Evolutionary conservation across 345 rosid species (phyloP), one percentile per base, ranked within the genome.

Genomic region (Gossypium stocksii): DNA sequence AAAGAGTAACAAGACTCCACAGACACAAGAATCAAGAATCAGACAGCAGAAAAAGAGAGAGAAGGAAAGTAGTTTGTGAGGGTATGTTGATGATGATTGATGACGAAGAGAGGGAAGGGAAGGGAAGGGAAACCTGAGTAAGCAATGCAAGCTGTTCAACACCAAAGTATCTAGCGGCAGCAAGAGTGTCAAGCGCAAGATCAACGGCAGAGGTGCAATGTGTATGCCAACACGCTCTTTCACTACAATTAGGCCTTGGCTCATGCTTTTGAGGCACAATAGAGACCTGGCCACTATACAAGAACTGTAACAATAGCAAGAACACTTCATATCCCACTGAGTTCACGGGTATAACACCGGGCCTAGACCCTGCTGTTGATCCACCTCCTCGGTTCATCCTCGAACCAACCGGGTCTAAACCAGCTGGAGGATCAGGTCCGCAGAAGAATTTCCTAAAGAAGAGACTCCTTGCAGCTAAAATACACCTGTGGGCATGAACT

Each of bases 161-260:
- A 38, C 99, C 99, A 75, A 96, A 96, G 80, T 86, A 91, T 86
- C 98, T 80, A 74, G 99, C 93, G 71, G 99, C 99, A n/a, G 97
- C 88, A 41, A 96, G 97, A 48, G 97, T 96, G 59, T 93, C 99
- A 9, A 96, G 93, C 54, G 98, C 98, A 72, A 96, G 99, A 91
- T 96, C 97, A 68, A 96, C 97, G 81, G 99, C 99, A 14, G 99
- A 93, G 85, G 98, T 83, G 87, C 99, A 96, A 89, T 96, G 97
- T 25, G 97, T 90, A 77, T 96, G 99, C 99, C 99, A 96, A 80
- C 99, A 96, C 1, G 92, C 95, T 80, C 99, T 83, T 72, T 93
- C 99, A 3, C 97, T 93, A 81, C 99, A 96, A 84, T 91, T 90
- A 63, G 94, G 97, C 87, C 98, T 86, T 1, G 94, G 93, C 80